A percentile compares a stretch with the other conserved stretches of the same genome.
Evolutionary conservation across 345 rosid genomes (phyloP).

Genomic region (Brassica napus): Da-Ae NC_063447.1:35098001-35098500

Average conservation of each 20-base stretch:
- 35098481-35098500: background rate
- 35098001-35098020: background rate
- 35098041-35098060: background rate
- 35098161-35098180: background rate
- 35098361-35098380: background rate
- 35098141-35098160: background rate
- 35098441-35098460: background rate
- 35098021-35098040: background rate
- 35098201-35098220: conserved; percentile 3
- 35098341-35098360: background rate
- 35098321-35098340: background rate
- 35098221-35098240: background rate
- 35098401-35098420: background rate
- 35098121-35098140: conserved; percentile 7
- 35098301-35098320: background rate
- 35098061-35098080: background rate
- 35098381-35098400: conserved; percentile 1
- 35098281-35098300: background rate
- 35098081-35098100: conserved; percentile 6
- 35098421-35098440: background rate
- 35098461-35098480: background rate
- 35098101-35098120: conserved; percentile 23
- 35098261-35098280: conserved; percentile 13
- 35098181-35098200: conserved; percentile 25
- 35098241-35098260: background rate